Conservation (phyloP, 805 yeast genomes). For the Cyberlindnera veronae region DNA sequence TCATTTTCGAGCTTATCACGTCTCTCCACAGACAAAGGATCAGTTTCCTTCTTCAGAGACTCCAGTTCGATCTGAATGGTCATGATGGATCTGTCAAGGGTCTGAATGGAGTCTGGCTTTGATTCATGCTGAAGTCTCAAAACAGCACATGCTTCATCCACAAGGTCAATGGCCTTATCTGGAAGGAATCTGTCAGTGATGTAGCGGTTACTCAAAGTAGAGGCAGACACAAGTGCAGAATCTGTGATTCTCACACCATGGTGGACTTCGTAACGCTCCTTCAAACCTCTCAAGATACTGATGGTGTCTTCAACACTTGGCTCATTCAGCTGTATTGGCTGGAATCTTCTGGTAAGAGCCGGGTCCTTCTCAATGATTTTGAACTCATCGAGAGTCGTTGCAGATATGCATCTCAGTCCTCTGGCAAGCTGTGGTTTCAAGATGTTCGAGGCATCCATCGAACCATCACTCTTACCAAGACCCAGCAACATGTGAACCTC, state of each 20-base stretch:
- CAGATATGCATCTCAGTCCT: conserved; percentile 94
- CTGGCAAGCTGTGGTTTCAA: conserved; percentile 92
- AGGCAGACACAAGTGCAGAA: conserved; percentile 90
- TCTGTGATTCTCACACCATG: conserved; percentile 96
- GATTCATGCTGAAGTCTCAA: conserved; percentile 93
- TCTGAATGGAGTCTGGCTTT: conserved; percentile 91
- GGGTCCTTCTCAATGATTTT: conserved; percentile 95
- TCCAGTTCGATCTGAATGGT: conserved; percentile 94
- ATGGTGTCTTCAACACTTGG: conserved; percentile 91
- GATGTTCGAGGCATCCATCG: conserved; percentile 92
- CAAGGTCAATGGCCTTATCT: conserved; percentile 94
- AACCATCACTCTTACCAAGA: conserved; percentile 89
- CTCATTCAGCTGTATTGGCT: conserved; percentile 80
- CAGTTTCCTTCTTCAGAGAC: conserved; percentile 89
- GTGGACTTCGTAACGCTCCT: conserved; percentile 93
- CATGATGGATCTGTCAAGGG: conserved; percentile 83
- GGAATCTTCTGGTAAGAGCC: conserved; percentile 91
- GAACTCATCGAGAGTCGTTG: conserved; percentile 93
- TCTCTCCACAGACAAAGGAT: conserved; percentile 76
- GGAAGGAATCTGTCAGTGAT: conserved; percentile 90
- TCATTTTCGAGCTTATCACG: conserved; percentile 69
- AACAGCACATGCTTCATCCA: conserved; percentile 97
- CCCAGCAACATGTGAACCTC: conserved; percentile 89
- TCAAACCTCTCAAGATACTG: conserved; percentile 86
- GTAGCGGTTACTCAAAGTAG: conserved; percentile 83